Conservation (phyloP, 768 basidiomycete genomes). For the Boletus rubropictus region DNA sequence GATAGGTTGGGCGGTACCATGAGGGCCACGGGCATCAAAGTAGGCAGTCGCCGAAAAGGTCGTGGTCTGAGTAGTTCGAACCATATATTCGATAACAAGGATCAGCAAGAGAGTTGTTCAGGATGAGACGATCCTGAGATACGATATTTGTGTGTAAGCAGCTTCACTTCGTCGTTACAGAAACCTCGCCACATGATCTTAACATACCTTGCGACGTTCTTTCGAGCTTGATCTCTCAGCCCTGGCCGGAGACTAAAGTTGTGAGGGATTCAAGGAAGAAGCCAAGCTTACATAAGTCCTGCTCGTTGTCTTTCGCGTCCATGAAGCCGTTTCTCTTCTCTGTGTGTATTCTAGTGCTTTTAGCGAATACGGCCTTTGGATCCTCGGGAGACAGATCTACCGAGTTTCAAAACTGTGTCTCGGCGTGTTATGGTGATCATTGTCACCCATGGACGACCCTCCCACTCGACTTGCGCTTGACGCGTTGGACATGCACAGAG, state of each 20-base stretch:
- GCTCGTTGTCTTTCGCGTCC: neutral
- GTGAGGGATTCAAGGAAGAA: neutral
- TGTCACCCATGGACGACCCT: slow-evolving; percentile 35
- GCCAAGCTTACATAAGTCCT: slow-evolving; percentile 16
- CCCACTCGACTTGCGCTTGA: slow-evolving; percentile 54
- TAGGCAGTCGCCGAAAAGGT: slow-evolving; percentile 73
- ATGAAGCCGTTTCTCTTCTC: slow-evolving; percentile 14
- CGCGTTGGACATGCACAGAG: slow-evolving; percentile 82
- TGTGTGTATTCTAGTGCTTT: slow-evolving; percentile 14
- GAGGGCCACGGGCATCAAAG: slow-evolving; percentile 67
- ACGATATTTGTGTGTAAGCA: neutral
- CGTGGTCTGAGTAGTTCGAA: slow-evolving; percentile 33
- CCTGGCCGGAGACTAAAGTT: neutral
- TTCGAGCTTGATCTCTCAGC: neutral
- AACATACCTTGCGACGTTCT: neutral
- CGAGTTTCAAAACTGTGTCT: slow-evolving; percentile 35
- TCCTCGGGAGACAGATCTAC: slow-evolving; percentile 33
- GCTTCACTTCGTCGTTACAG: no score
- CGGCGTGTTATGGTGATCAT: slow-evolving; percentile 26
- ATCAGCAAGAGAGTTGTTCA: neutral
- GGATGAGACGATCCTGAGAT: neutral
- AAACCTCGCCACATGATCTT: no score
- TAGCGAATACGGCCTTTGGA: slow-evolving; percentile 3
- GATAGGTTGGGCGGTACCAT: slow-evolving; percentile 72
- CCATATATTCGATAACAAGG: slow-evolving; percentile 23